These are phyloP conservation scores for Eucalyptus marginata DNA, from an alignment of 345 rosid genomes.

Conservation along the genomic window DNA sequence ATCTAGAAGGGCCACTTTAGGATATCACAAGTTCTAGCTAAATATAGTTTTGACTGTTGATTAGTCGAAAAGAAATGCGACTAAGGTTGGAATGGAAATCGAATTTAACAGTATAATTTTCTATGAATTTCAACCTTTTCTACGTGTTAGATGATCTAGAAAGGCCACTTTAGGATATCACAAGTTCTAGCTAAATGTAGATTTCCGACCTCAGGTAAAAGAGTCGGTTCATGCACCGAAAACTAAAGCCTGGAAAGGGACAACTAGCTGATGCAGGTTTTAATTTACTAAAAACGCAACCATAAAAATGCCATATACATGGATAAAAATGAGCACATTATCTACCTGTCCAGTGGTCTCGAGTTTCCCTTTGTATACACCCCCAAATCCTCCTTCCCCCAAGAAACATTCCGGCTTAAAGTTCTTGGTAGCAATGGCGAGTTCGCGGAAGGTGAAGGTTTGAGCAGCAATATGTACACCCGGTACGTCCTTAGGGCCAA, in stretches of 20 bases:
- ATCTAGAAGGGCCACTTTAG: neutral
- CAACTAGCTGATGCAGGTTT: neutral
- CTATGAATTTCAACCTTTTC: neutral
- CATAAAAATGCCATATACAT: neutral
- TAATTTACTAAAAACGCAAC: neutral
- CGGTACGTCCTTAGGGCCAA: conserved; percentile 41
- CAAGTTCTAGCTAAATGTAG: neutral
- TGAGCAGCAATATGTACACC: conserved; percentile 71
- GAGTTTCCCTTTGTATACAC: conserved; percentile 80
- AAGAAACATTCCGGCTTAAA: conserved; percentile 75
- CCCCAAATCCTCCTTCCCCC: conserved; percentile 98
- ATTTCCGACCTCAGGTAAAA: neutral
- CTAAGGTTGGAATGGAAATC: neutral
- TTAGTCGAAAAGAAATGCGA: neutral
- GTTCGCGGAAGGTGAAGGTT: conserved; percentile 74
- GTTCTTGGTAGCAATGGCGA: conserved; percentile 80
- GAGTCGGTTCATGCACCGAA: neutral
- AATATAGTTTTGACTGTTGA: neutral
- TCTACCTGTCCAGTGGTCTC: conserved; percentile 86
- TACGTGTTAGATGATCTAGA: neutral
- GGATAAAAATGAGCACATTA: neutral
- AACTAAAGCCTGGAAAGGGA: neutral
- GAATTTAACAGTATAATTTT: neutral
- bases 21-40: neutral
- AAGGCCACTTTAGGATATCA: neutral